Evolutionary conservation across 441 rosid genomes (phyloP), one percentile per base, ranked within the genome.

Genomic region (Omphalea diandra): DNA sequence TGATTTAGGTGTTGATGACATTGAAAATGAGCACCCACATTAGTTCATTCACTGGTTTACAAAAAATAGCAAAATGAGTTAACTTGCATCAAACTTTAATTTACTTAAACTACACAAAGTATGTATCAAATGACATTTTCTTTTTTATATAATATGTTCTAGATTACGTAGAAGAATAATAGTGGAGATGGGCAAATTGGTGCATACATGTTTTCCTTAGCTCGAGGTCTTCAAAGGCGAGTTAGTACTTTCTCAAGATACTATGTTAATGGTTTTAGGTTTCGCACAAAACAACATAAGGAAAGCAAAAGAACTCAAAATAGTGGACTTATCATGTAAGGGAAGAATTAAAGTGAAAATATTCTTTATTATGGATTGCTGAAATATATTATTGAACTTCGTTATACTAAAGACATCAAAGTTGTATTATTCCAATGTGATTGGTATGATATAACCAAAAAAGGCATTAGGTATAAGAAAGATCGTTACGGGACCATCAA

Each of bases 301-400:
- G 46, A 41, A 15, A 41, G 3, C 7, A 54, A 26, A 38, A 18
- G 24, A 33, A 71, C 70, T 40, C 70, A 64, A 56, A 72, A 72
- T 41, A 72, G 38, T 64, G 57, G 70, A 6, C 63, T 72, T 4
- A 22, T 64, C 6, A 47, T 54, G 15, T 54, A 17, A 20, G 65
- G 65, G 17, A 64, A 63, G 24, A 24, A 46, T 31, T 24, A 38
- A 0, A 26, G 5, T 46, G 26, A 24, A 7, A 32, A 44, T 9
- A n/a, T 63, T 32, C 70, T 60, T 27, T 72, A 64, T 41, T 72
- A 52, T 72, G 44, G 64, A 2, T 53, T 44, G 4, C 15, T 64
- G 8, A 36, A 3, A 4, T 0, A 53, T 53, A 24, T 53, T 24
- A 53, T 53, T 53, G 17, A 53, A 26, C 58, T 53, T 53, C 5